phyloP scores from a whole-genome alignment of 2,329 filamentous ascomycete genomes.

The Penicillium sp. region DNA sequence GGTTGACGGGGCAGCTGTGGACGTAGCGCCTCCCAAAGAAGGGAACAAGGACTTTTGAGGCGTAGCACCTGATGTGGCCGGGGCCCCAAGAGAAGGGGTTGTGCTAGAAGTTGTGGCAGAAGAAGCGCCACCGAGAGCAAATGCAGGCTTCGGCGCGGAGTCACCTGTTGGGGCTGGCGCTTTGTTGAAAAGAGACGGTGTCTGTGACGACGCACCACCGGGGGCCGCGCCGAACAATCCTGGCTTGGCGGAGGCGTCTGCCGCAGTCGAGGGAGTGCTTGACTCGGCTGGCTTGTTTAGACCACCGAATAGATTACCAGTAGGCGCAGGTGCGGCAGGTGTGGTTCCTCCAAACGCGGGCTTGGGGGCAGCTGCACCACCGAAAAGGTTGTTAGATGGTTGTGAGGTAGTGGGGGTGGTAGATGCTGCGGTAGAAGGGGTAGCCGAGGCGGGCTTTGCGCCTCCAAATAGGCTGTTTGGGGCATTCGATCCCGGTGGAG shows the following conservation, averaged over 20 bases:
- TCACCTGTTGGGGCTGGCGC: constrained; percentile 27
- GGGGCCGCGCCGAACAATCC: constrained; percentile 26
- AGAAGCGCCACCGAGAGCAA: constrained; percentile 24
- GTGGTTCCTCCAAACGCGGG: constrained; percentile 26
- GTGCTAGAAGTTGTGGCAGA: constrained; percentile 15
- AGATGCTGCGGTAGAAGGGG: constrained; percentile 23
- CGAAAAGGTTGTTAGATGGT: constrained; percentile 34
- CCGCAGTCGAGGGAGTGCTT: constrained; percentile 25
- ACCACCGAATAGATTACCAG: constrained; percentile 32
- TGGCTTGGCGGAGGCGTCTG: constrained; percentile 30
- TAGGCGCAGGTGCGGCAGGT: constrained; percentile 24
- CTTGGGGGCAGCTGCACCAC: constrained; percentile 27
- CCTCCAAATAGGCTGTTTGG: constrained; percentile 27
- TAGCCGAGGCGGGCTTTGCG: constrained; percentile 28
- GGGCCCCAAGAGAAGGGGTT: constrained; percentile 24
- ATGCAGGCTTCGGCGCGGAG: constrained; percentile 29
- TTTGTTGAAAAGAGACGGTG: constrained; percentile 34
- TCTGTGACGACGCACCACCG: constrained; percentile 19
- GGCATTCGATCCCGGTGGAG: constrained; percentile 42
- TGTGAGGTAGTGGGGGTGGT: constrained; percentile 31
- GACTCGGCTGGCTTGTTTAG: constrained; percentile 34
- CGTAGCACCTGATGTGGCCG: constrained; percentile 32
- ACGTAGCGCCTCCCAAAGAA: constrained; percentile 28
- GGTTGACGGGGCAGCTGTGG: constrained; percentile 33
- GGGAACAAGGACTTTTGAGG: constrained; percentile 39